Conservation (phyloP, 768 basidiomycete genomes). For the Mycena leptocephala region DNA sequence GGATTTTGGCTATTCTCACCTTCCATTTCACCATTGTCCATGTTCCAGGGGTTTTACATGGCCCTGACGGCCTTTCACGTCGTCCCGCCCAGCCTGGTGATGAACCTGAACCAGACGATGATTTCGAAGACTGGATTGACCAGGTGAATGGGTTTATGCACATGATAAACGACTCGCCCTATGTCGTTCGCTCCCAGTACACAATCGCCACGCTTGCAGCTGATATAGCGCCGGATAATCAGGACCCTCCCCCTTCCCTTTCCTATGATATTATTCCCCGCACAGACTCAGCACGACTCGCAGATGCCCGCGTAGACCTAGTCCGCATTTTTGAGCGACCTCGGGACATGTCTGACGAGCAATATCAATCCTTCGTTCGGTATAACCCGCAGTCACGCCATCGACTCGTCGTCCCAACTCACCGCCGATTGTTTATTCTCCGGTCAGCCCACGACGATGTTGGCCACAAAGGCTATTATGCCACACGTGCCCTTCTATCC, state of each 20-base stretch:
- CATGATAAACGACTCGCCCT: conserved; percentile 20
- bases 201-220: not conserved
- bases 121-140: conserved; percentile 41
- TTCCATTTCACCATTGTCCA: conserved; percentile 52
- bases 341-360: conserved; percentile 13
- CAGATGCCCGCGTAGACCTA: conserved; percentile 8
- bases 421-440: conserved; percentile 38
- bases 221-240: not conserved
- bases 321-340: conserved; percentile 24
- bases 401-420: conserved; percentile 38
- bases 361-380: conserved; percentile 34
- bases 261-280: not conserved
- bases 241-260: not conserved
- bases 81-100: conserved; percentile 34
- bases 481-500: conserved; percentile 28
- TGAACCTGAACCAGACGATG: conserved; percentile 34
- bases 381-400: conserved; percentile 38
- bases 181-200: not conserved
- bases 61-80: conserved; percentile 51
- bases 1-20: conserved; percentile 44
- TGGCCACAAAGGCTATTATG: conserved; percentile 44
- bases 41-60: conserved; percentile 40
- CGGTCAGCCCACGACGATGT: too few species aligned
- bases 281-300: not conserved
- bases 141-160: conserved; percentile 35